A percentile compares a stretch with the other conserved stretches of the same genome.
Conservation (phyloP, 768 basidiomycete genomes). For the Phaeolepiota aurea region DNA sequence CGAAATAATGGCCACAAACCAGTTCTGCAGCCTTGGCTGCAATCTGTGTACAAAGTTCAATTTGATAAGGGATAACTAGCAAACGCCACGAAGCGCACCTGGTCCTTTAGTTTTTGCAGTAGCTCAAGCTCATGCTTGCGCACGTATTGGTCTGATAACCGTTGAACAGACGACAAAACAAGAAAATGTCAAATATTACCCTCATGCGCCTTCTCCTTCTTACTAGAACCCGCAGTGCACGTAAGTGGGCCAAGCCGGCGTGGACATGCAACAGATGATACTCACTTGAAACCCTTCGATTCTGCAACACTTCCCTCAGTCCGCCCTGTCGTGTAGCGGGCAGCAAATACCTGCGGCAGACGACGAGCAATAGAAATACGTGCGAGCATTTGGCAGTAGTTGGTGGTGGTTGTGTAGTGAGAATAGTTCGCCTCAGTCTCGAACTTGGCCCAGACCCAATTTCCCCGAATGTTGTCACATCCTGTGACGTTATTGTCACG, state of each 20-base stretch:
- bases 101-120: not conserved
- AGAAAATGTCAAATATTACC: constrained; percentile 1
- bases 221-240: not conserved
- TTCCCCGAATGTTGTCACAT: not conserved
- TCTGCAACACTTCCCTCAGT: constrained; percentile 3
- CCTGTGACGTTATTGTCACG: too few relatives aligned
- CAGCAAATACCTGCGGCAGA: constrained; percentile 1
- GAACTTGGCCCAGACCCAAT: not conserved
- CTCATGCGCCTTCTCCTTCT: constrained; percentile 6
- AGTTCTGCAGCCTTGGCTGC: constrained; percentile 1
- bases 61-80: not conserved
- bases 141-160: constrained; percentile 1
- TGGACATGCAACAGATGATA: constrained; percentile 1
- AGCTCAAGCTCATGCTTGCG: constrained; percentile 3
- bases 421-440: not conserved
- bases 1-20: not conserved
- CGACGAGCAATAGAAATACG: not conserved
- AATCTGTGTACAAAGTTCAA: not conserved
- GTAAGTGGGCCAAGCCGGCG: not conserved
- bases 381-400: too few relatives aligned
- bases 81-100: not conserved
- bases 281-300: constrained; percentile 4
- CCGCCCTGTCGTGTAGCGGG: constrained; percentile 3
- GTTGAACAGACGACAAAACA: not conserved
- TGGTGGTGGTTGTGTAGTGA: constrained; percentile 1